Base-by-base conservation (phyloP, 371 early-diverging fungal species). In the Catenaria anguillulae region DNA sequence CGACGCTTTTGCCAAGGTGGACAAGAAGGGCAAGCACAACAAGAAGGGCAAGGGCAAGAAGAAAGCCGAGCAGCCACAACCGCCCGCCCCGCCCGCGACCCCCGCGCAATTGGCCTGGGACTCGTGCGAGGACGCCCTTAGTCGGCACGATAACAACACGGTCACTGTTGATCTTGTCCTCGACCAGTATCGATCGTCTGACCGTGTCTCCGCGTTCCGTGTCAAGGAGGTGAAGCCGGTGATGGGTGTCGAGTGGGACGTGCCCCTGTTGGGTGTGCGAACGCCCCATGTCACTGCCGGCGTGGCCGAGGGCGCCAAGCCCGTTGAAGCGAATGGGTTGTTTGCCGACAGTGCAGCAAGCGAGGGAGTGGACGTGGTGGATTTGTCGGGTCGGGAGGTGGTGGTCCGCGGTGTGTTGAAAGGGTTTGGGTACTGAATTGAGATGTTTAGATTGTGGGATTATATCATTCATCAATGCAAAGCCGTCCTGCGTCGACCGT, bases 221-320 rank as follows among this genome's bases (percentile, higher is more conserved):
- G 45, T 72, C 60, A 62, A 64, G 45, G 66, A 72, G 1, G 61
- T 61, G 0, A 45, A 37, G 37, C 34, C 68, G 37, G n/a, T n/a
- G 36, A 63, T 54, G 62, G 65, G 55, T 75, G n/a, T n/a, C n/a
- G n/a, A n/a, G n/a, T n/a, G n/a, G 76, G 0, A 63, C 66, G 1
- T 64, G 61, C 4, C 45, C 17, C 45, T 12, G 19, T 3, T 12
- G 2, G 45, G 45, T 17, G 12, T 23, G 45, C 8, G 45, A 4
- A 19, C 19, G 45, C 45, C 19, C 67, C 72, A 71, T 37, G 56
- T 71, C 29, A 71, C 72, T n/a, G 42, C 69, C 23, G 62, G 64
- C 19, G n/a, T 63, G 17, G 62, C 29, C 35, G 61, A 62, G 26
- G 54, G 60, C 21, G 55, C 52, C 23, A 70, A 71, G 62, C 60